These are phyloP conservation scores for Rhizopogon vesiculosus DNA, from an alignment of 768 basidiomycete species.

Conservation along the genomic window DNA sequence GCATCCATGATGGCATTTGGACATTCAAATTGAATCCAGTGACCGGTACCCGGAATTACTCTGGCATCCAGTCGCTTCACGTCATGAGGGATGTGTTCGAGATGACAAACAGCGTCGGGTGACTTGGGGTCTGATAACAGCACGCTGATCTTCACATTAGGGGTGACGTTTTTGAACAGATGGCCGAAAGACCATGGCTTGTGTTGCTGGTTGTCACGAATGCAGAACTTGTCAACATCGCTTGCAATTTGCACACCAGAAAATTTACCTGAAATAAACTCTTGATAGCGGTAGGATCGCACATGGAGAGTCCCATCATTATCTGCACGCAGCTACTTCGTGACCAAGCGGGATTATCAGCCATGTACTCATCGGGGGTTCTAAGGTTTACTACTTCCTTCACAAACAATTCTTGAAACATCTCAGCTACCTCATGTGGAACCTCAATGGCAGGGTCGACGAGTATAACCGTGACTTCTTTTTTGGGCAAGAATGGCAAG, in stretches of 20 bases:
- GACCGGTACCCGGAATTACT: conserved; percentile 11
- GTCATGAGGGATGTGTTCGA: conserved; percentile 7
- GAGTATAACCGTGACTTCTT: conserved; percentile 5
- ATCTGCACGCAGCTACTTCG: conserved; percentile 1
- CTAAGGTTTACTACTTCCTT: neutral
- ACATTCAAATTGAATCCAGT: conserved; percentile 23
- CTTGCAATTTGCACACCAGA: neutral
- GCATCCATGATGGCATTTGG: conserved; percentile 16
- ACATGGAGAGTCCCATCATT: neutral
- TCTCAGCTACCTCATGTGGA: neutral
- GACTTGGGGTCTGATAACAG: conserved; percentile 16
- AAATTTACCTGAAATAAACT: neutral
- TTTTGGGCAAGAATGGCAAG: conserved; percentile 8
- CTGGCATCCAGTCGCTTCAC: neutral
- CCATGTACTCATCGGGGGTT: neutral
- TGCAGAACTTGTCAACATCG: neutral
- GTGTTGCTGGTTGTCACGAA: conserved; percentile 4
- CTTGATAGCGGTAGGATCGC: conserved; percentile 1
- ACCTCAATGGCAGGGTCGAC: conserved; percentile 8
- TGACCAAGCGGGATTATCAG: conserved; percentile 13
- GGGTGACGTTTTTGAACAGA: neutral
- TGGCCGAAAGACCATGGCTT: conserved; percentile 15
- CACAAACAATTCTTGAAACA: neutral
- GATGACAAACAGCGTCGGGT: neutral
- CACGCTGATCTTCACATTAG: conserved; percentile 10